Conservation (phyloP, 2,329 filamentous ascomycete species). For the Diplodia scrobiculata region DNA sequence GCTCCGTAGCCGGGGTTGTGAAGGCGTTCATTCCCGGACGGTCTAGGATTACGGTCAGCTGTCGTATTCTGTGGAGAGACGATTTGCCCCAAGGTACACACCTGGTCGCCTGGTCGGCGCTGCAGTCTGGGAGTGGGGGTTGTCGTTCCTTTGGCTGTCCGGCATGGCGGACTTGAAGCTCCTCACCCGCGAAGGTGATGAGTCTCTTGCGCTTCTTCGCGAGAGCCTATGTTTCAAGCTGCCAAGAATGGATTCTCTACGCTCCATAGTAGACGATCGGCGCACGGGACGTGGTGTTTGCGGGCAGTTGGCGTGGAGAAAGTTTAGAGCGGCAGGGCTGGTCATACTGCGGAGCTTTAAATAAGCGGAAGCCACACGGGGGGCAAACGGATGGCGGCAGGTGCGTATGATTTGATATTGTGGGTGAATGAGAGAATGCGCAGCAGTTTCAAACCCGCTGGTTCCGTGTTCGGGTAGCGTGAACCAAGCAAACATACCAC, state of each 20-base stretch:
- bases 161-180: constrained; percentile 32
- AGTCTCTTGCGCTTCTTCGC: constrained; percentile 30
- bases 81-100: constrained; percentile 33
- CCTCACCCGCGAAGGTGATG: constrained; percentile 29
- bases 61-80: not conserved
- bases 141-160: constrained; percentile 32
- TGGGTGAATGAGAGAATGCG: not conserved
- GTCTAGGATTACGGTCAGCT: constrained; percentile 32
- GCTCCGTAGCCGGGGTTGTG: constrained; percentile 40
- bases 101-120: constrained; percentile 45
- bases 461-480: not conserved
- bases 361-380: constrained; percentile 3
- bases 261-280: constrained; percentile 19
- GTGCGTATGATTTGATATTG: not conserved
- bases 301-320: constrained; percentile 14
- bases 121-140: constrained; percentile 34
- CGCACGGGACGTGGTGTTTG: not conserved
- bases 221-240: constrained; percentile 37
- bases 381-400: constrained; percentile 14
- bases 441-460: not conserved
- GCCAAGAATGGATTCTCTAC: constrained; percentile 32
- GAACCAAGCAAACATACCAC: not conserved
- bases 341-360: constrained; percentile 19
- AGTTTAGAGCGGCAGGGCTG: not conserved
- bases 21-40: constrained; percentile 38